phyloP scores from a whole-genome alignment of 345 rosid species.

The Rhodomyrtus tomentosa region DNA sequence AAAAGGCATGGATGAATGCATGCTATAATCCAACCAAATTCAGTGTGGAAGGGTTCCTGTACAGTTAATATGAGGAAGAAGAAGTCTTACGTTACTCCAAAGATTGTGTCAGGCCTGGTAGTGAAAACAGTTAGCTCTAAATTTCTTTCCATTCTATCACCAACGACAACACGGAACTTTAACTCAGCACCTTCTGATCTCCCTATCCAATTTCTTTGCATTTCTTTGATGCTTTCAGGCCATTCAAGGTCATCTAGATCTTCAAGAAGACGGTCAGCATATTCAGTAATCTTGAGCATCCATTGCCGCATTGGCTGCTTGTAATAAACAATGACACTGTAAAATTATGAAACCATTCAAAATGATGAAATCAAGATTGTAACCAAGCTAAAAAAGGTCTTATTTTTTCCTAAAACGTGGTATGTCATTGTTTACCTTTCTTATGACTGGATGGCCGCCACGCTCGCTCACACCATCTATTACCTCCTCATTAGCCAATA shows the following conservation, averaged over 20 bases:
- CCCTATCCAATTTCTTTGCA: slow-evolving; percentile 97
- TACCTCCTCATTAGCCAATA: slow-evolving; percentile 97
- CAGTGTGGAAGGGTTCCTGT: neutral
- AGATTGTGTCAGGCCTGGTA: slow-evolving; percentile 84
- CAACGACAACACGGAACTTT: slow-evolving; percentile 48
- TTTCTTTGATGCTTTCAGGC: slow-evolving; percentile 91
- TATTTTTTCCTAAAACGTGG: neutral
- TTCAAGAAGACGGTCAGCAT: slow-evolving; percentile 86
- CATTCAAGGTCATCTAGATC: slow-evolving; percentile 89
- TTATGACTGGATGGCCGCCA: slow-evolving; percentile 88
- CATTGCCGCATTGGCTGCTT: slow-evolving; percentile 99
- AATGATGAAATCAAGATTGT: neutral
- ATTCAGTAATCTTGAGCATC: slow-evolving; percentile 94
- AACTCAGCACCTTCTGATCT: slow-evolving; percentile 86
- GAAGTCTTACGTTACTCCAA: slow-evolving; percentile 72
- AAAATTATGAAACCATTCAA: slow-evolving; percentile 61
- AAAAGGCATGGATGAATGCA: neutral
- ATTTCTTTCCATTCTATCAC: slow-evolving; percentile 40
- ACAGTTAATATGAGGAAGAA: neutral
- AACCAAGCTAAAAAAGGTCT: neutral
- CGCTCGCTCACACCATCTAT: slow-evolving; percentile 97
- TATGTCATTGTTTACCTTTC: slow-evolving; percentile 42
- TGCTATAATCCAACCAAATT: slow-evolving; percentile 3
- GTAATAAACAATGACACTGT: slow-evolving; percentile 94
- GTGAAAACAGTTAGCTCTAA: slow-evolving; percentile 58